These are phyloP conservation scores for Neocucurbitaria cava DNA, from an alignment of 2,329 filamentous ascomycete genomes.

Conservation along the genomic window DNA sequence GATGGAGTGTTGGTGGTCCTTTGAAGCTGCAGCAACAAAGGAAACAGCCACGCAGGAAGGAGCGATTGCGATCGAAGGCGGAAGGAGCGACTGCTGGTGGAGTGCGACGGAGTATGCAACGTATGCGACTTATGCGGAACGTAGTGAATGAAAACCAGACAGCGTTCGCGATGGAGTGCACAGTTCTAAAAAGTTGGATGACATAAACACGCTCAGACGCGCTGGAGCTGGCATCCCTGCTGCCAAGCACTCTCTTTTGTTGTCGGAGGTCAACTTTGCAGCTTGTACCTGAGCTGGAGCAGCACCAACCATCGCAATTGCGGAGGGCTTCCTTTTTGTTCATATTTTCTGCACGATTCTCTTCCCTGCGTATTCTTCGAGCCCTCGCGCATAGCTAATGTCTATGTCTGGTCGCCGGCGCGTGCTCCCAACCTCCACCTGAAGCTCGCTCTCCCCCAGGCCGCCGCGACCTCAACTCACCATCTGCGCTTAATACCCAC, in stretches of 20 bases:
- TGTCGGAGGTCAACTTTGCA: conserved; percentile 34
- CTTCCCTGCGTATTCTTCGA: conserved; percentile 10
- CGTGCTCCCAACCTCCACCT: conserved; percentile 37
- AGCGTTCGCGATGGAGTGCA: background rate
- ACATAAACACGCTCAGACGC: conserved; percentile 23
- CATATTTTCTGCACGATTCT: conserved; percentile 23
- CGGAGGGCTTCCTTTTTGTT: conserved; percentile 22
- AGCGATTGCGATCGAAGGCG: background rate
- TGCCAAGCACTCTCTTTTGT: conserved; percentile 37
- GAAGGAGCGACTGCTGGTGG: conserved; percentile 2
- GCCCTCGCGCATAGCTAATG: conserved; percentile 35
- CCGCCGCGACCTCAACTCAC: conserved; percentile 24
- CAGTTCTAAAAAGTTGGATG: conserved; percentile 15
- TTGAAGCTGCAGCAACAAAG: background rate
- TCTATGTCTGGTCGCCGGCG: conserved; percentile 35
- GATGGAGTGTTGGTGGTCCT: conserved; percentile 4
- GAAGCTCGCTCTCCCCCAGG: conserved; percentile 30
- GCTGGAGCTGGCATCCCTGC: conserved; percentile 24
- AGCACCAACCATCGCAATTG: conserved; percentile 37
- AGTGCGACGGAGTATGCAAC: background rate
- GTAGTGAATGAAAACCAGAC: background rate
- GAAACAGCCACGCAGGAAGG: background rate
- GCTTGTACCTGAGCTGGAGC: conserved; percentile 18
- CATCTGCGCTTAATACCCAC: conserved; percentile 11
- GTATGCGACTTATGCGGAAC: background rate